These are phyloP conservation scores for Plasmodium gaboni DNA, from an alignment of 169 alveolate genomes.

Conservation along the genomic window DNA sequence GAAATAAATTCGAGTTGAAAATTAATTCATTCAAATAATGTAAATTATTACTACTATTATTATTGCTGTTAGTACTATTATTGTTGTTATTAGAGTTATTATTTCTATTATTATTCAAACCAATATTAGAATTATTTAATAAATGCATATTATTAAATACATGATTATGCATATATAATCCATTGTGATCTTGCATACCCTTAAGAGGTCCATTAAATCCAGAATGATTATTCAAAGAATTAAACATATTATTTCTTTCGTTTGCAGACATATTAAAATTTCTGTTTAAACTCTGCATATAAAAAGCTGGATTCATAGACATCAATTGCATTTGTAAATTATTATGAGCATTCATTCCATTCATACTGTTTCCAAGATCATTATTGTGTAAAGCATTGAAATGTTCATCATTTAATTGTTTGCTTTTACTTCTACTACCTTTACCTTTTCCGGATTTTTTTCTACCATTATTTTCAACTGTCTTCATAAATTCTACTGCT, in stretches of 20 bases:
- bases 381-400: slow-evolving; percentile 22
- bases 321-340: slow-evolving; percentile 56
- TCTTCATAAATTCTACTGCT: slow-evolving; percentile 87
- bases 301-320: slow-evolving; percentile 63
- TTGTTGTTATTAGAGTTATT: slow-evolving; percentile 2
- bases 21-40: slow-evolving; percentile 56
- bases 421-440: slow-evolving; percentile 51
- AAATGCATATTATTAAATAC: slow-evolving; percentile 13
- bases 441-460: slow-evolving; percentile 79
- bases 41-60: slow-evolving; percentile 17
- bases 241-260: slow-evolving; percentile 52
- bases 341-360: slow-evolving; percentile 25
- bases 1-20: slow-evolving; percentile 43
- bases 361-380: slow-evolving; percentile 42
- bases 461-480: slow-evolving; percentile 84
- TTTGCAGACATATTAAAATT: slow-evolving; percentile 43
- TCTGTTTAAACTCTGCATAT: slow-evolving; percentile 50
- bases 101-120: slow-evolving; percentile 1
- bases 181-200: slow-evolving; percentile 30
- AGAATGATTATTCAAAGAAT: slow-evolving; percentile 13
- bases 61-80: background rate
- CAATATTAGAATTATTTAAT: slow-evolving; percentile 6
- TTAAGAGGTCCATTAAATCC: slow-evolving; percentile 16
- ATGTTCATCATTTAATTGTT: slow-evolving; percentile 64
- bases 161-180: slow-evolving; percentile 22